These are phyloP conservation scores for Saksenaea vasiformis DNA, from an alignment of 371 early-diverging fungal species.

Conservation along the genomic window DNA sequence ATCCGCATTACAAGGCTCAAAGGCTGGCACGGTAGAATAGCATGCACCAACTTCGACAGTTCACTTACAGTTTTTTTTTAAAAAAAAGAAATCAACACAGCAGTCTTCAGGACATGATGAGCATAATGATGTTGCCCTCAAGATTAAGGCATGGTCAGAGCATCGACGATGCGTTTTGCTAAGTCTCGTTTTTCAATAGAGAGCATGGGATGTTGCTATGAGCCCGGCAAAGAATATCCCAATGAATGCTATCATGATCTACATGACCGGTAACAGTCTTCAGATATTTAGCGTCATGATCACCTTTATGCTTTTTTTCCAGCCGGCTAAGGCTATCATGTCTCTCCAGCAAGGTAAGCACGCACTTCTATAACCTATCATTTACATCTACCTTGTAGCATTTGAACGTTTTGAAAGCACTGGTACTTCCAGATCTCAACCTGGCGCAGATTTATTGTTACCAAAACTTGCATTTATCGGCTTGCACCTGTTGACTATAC, in stretches of 20 bases:
- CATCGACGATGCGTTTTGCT: not conserved
- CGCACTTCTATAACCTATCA: not conserved
- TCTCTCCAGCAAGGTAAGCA: conserved; percentile 65
- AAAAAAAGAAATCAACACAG: conserved; percentile 27
- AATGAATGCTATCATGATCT: conserved; percentile 98
- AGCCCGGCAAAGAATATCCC: conserved; percentile 91
- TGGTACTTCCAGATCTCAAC: conserved; percentile 39
- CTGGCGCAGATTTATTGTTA: conserved; percentile 56
- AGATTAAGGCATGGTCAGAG: conserved; percentile 34
- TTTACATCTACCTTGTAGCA: conserved; percentile 38
- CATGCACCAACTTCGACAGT: not conserved
- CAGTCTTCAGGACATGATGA: conserved; percentile 19
- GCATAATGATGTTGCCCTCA: conserved; percentile 35
- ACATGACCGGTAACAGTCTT: conserved; percentile 95
- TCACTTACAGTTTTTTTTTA: not conserved
- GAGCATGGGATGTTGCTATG: conserved; percentile 96
- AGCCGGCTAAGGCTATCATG: conserved; percentile 82
- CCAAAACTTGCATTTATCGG: conserved; percentile 84
- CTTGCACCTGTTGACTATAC: conserved; percentile 76
- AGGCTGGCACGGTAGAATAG: conserved; percentile 16
- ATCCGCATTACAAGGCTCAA: conserved; percentile 26
- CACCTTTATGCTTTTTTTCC: conserved; percentile 92
- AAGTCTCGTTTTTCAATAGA: conserved; percentile 44
- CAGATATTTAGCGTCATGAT: conserved; percentile 96
- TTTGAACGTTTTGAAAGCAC: conserved; percentile 70